Evolutionary conservation across 371 early-diverging fungal genomes (phyloP), one percentile per base, ranked within the genome.

Genomic region (Coemansia sp.): DNA sequence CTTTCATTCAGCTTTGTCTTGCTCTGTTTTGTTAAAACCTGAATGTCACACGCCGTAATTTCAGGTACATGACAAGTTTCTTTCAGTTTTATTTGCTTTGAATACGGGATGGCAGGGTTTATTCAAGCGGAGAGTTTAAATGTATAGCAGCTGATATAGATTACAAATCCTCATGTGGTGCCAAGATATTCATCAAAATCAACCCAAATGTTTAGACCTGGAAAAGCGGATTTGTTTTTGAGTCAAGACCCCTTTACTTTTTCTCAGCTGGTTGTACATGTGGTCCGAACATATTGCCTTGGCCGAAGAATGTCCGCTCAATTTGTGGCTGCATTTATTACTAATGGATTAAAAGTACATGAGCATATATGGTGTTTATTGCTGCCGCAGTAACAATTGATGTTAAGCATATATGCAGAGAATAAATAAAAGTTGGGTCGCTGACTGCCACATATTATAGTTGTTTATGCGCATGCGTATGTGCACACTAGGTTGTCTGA

Each of bases 271-370:
- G 48, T 16, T 48, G 48, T 18, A 18, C 48, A 48, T 48, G 48
- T 48, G 48, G 8, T 18, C 48, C 48, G 20, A 48, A 20, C 5
- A 48, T 48, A 48, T 48, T 48, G 20, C 48, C 48, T 48, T 48
- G 48, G 8, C 48, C 48, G 48, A 48, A 48, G 8, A 48, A 48
- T 48, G 48, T 48, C 48, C 48, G 48, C 48, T 48, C 8, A 48
- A 48, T 48, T n/a, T 18, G 48, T 48, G 48, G 48, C 48, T 48
- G 48, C 48, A 48, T 48, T 48, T 48, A 48, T 48, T 48, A 48
- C 48, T 18, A 48, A n/a, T 16, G 44, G n/a, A 44, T 16, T 44
- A n/a, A 16, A 44, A 12, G 44, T 16, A 44, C n/a, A 44, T 44
- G 3, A 14, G 44, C 44, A n/a, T 44, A 44, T n/a, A 44, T 44